Percentiles rank a stretch among this genome's conserved stretches.
Conservation (phyloP, 768 basidiomycete genomes). For the Suillus variegatus region DNA sequence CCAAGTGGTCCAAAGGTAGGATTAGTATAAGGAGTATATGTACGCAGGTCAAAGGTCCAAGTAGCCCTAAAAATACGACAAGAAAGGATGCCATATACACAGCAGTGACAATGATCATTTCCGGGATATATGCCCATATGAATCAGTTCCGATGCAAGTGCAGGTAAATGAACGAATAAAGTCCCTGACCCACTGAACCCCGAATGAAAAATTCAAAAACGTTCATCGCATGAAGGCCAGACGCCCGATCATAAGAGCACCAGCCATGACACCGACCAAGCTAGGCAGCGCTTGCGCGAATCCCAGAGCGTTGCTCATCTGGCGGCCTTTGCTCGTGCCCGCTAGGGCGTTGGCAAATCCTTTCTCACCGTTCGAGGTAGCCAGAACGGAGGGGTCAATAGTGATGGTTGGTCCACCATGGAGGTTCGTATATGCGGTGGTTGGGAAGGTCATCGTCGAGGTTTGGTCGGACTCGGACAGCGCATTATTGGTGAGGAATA, state of each 20-base stretch:
- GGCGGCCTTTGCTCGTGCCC: slow-evolving; percentile 12
- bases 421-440: slow-evolving; percentile 57
- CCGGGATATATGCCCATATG: neutral
- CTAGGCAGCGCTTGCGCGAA: slow-evolving; percentile 15
- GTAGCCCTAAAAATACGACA: neutral
- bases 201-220: slow-evolving; percentile 1
- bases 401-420: slow-evolving; percentile 53
- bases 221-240: slow-evolving; percentile 7
- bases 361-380: slow-evolving; percentile 62
- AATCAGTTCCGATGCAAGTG: slow-evolving; percentile 6
- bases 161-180: slow-evolving; percentile 15
- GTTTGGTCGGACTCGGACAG: slow-evolving; percentile 35
- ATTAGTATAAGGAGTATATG: neutral
- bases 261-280: slow-evolving; percentile 15
- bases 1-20: neutral
- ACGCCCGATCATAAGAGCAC: slow-evolving; percentile 16
- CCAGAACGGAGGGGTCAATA: slow-evolving; percentile 54
- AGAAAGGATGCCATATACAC: neutral
- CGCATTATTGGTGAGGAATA: slow-evolving; percentile 58
- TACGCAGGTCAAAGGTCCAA: neutral
- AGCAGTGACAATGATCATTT: neutral
- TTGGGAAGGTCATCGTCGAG: slow-evolving; percentile 51
- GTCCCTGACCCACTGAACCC: slow-evolving; percentile 3
- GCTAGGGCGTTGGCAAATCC: slow-evolving; percentile 26
- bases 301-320: slow-evolving; percentile 6